Evolutionary conservation across 768 basidiomycete genomes (phyloP), one percentile per base, ranked within the genome.

Genomic region (Lentinula guzmanii): DNA sequence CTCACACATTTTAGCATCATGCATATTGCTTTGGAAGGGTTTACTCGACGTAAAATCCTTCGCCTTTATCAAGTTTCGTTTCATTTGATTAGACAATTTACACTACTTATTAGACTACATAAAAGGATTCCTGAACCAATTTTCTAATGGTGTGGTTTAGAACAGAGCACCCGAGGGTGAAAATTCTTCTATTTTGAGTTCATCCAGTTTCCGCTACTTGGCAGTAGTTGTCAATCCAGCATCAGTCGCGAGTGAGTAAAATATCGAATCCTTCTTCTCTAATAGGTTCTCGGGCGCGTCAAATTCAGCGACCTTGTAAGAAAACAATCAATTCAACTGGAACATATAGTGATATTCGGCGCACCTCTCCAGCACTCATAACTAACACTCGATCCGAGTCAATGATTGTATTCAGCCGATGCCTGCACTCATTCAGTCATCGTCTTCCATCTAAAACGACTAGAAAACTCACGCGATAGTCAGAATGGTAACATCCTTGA

Each of bases 381-480:
- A 96, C 94, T 33, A 96, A 70, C 16, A 96, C 85, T 28, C 86
- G 83, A 62, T 90, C 86, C 39, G 88, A 93, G 65, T 91, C 85
- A 35, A 92, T 79, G 65, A 93, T 93, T 0, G 92, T 93, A 70
- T 93, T 91, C 35, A 93, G 75, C 28, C 90, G 84, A 75, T 95
- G 85, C 42, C 88, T 91, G 57, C 0, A 53, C 59, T 18, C 34
- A 24, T 58, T n/a, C 18, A 16, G 42, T 28, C 52, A 52, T 18
- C 16, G 2, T 11, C 28, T 2, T 37, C 5, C n/a, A 24, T 52
- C 43, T 61, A 61, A 61, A 15, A 34, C 52, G 64, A 39, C 39
- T 8, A n/a, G 52, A 58, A 53, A 21, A 80, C 85, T 67, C 75
- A 91, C 85, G 91, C 92, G 67, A 94, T 93, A 13, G 91, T 94